These are phyloP conservation scores for Bombardia bombarda DNA, from an alignment of 495 filamentous ascomycete species.

Conservation along the genomic window DNA sequence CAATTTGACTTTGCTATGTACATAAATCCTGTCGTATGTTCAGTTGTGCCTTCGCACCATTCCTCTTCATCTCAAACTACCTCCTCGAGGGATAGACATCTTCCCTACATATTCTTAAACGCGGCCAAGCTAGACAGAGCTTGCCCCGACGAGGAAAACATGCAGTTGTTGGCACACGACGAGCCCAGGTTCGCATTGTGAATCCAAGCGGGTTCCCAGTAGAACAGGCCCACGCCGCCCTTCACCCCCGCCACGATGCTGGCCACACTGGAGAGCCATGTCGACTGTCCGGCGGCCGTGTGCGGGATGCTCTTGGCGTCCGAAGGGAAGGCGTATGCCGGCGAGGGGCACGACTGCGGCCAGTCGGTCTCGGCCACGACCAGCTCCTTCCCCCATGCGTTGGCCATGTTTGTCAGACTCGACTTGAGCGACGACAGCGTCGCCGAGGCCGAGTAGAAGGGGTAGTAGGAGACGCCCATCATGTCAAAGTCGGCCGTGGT, in stretches of 20 bases:
- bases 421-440: constrained; percentile 47
- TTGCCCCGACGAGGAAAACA: constrained; percentile 29
- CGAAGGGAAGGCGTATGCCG: constrained; percentile 47
- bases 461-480: constrained; percentile 66
- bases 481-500: constrained; percentile 53
- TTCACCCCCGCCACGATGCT: constrained; percentile 41
- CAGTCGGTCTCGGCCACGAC: constrained; percentile 61
- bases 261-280: constrained; percentile 48
- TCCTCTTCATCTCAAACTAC: no score
- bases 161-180: constrained; percentile 38
- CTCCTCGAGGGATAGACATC: no score
- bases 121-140: constrained; percentile 27
- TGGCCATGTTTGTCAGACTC: constrained; percentile 50
- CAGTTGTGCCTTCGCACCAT: no score
- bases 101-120: constrained; percentile 18
- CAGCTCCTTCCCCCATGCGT: constrained; percentile 50
- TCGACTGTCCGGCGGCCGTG: constrained; percentile 50
- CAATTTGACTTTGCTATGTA: no score
- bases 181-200: constrained; percentile 53
- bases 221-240: constrained; percentile 52
- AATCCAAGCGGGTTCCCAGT: constrained; percentile 68
- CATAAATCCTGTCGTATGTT: no score
- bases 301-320: constrained; percentile 51
- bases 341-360: constrained; percentile 52
- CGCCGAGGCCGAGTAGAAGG: constrained; percentile 51